Conservation (phyloP, 495 filamentous ascomycete genomes). For the Aspergillus baeticus region DNA sequence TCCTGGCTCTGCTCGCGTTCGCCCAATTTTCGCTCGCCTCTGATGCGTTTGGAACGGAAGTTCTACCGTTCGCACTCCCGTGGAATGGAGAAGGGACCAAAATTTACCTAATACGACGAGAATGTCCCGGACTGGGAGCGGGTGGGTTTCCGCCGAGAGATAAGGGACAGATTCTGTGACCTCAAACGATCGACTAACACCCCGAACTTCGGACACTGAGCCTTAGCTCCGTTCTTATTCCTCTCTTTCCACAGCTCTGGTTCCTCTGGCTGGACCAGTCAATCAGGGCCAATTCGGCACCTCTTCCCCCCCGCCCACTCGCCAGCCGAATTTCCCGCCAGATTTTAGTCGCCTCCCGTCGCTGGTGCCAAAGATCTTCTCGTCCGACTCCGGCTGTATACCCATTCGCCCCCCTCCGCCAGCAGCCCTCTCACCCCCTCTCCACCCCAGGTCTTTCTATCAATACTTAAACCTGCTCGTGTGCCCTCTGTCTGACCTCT, state of each 20-base stretch:
- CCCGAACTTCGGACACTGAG: constrained; percentile 39
- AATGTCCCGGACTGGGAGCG: constrained; percentile 23
- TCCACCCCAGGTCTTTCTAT: constrained; percentile 1
- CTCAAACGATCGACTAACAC: constrained; percentile 41
- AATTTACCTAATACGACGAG: constrained; percentile 19
- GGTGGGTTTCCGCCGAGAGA: constrained; percentile 33
- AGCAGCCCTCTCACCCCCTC: constrained; percentile 10
- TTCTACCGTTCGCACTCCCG: background rate
- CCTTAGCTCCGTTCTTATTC: constrained; percentile 2
- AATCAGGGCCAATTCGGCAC: background rate
- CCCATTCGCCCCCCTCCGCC: constrained; percentile 16
- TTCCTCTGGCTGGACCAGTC: background rate
- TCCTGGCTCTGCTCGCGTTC: background rate
- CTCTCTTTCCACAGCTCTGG: background rate
- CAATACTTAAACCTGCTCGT: constrained; percentile 19
- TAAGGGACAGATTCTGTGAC: constrained; percentile 40
- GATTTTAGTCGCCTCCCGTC: constrained; percentile 15
- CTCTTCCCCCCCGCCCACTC: background rate
- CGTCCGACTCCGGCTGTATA: constrained; percentile 37
- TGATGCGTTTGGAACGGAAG: too few relatives aligned
- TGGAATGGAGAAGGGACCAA: background rate
- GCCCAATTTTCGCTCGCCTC: background rate
- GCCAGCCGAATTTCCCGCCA: constrained; percentile 14
- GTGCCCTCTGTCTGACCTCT: constrained; percentile 8
- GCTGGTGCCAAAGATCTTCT: constrained; percentile 7